Percentiles rank a stretch among this genome's conserved stretches.
phyloP scores from a whole-genome alignment of 208 protist genomes.

The Wallacemonas sp. region DNA sequence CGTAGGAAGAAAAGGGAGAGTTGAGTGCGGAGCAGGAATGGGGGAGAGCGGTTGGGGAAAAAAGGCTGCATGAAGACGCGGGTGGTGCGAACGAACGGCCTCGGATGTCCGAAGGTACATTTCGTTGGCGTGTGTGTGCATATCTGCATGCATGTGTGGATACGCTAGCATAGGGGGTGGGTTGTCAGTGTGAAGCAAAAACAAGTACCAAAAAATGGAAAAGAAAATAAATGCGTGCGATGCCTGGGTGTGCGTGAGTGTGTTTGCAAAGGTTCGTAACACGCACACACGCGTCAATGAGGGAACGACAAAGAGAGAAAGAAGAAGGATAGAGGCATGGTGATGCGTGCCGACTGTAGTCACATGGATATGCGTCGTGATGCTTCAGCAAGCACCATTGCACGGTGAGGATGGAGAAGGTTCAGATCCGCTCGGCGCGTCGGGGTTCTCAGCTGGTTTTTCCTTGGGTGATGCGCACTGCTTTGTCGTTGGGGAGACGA shows the following conservation, averaged over 20 bases:
- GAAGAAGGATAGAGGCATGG: not conserved
- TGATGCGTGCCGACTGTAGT: not conserved
- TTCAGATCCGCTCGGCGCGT: not conserved
- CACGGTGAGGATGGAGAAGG: no score
- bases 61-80: not conserved
- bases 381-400: no score
- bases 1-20: not conserved
- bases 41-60: not conserved
- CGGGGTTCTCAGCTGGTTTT: conserved; percentile 20
- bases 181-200: not conserved
- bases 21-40: not conserved
- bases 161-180: not conserved
- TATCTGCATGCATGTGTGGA: not conserved
- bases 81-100: no score
- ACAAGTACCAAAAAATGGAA: not conserved
- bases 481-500: conserved; percentile 17
- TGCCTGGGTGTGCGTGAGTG: no score
- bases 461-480: conserved; percentile 17
- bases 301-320: no score
- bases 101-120: no score
- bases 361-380: no score
- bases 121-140: not conserved
- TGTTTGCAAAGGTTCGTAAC: no score
- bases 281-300: no score
- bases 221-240: conserved; percentile 12